These are phyloP conservation scores for Zalaria obscura DNA, from an alignment of 2,329 filamentous ascomycete genomes.

Conservation along the genomic window DNA sequence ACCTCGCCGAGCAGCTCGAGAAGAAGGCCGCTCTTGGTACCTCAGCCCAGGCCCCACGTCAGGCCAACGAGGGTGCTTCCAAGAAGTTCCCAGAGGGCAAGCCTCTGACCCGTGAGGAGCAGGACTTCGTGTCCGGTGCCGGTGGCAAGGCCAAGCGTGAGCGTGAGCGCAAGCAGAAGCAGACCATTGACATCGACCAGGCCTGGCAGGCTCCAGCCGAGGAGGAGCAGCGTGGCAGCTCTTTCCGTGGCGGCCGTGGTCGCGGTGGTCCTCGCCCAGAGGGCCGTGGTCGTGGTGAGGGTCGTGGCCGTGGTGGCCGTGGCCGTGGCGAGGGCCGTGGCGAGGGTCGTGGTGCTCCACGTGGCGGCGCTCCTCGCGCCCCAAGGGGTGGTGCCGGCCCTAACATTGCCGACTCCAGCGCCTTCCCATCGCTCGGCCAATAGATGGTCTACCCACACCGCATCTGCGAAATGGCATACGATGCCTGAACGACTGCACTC, in stretches of 20 bases:
- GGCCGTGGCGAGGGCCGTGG: conserved; percentile 34
- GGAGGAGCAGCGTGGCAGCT: conserved; percentile 38
- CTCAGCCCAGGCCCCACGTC: conserved; percentile 58
- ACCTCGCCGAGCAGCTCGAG: conserved; percentile 61
- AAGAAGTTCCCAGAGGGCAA: conserved; percentile 91
- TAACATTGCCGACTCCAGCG: conserved; percentile 35
- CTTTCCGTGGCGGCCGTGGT: conserved; percentile 38
- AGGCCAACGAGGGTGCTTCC: conserved; percentile 85
- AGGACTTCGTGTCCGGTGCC: conserved; percentile 62
- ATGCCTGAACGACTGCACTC: too few species aligned
- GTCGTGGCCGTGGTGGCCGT: conserved; percentile 19
- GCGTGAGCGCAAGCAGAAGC: conserved; percentile 86
- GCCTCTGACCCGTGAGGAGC: conserved; percentile 38
- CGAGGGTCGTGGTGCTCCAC: conserved; percentile 20
- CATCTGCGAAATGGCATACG: too few species aligned
- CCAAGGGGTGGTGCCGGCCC: conserved; percentile 18
- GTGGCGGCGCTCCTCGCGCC: conserved; percentile 29
- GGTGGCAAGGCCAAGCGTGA: conserved; percentile 67
- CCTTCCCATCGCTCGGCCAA: conserved; percentile 28
- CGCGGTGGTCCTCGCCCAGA: conserved; percentile 27
- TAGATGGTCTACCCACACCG: background rate
- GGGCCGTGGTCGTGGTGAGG: conserved; percentile 25
- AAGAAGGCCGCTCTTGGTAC: conserved; percentile 62
- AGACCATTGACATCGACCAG: conserved; percentile 75
- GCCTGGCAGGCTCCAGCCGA: conserved; percentile 43